phyloP scores from a whole-genome alignment of 2,329 filamentous ascomycete species.

The Monosporascus sp. region DNA sequence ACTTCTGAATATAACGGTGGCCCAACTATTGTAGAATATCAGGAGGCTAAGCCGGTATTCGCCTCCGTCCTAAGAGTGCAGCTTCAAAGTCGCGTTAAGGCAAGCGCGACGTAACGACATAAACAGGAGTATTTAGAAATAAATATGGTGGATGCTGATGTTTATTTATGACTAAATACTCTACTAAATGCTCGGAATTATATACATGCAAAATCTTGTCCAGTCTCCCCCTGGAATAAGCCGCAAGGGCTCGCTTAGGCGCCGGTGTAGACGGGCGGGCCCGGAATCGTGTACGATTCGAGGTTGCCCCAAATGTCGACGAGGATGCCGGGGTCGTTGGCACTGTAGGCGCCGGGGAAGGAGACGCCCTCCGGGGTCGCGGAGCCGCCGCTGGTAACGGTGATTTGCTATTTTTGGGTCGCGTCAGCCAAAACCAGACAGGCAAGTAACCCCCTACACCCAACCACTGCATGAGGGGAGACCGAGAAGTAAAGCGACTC shows the following conservation, averaged over 20 bases:
- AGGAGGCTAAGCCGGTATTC: too few relatives aligned
- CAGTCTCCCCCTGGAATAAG: neutral
- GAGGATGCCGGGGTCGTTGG: slow-evolving; percentile 42
- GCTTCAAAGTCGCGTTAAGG: too few relatives aligned
- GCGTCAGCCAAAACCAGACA: slow-evolving; percentile 3
- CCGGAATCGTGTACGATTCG: slow-evolving; percentile 33
- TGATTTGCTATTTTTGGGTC: slow-evolving; percentile 32
- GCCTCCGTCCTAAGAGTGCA: too few relatives aligned
- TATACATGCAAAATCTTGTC: neutral
- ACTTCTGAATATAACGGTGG: too few relatives aligned
- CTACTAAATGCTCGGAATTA: neutral
- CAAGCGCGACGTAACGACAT: too few relatives aligned
- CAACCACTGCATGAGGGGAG: too few relatives aligned
- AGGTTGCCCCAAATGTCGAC: slow-evolving; percentile 40
- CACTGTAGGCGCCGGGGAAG: slow-evolving; percentile 44
- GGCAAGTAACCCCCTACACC: too few relatives aligned
- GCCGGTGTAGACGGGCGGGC: slow-evolving; percentile 27
- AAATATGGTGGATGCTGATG: neutral
- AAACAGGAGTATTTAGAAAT: too few relatives aligned
- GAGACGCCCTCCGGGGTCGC: slow-evolving; percentile 37
- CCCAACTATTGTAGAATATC: too few relatives aligned
- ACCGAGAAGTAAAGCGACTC: slow-evolving; percentile 2
- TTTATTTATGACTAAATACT: neutral
- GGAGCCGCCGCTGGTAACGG: slow-evolving; percentile 39
- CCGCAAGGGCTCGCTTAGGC: slow-evolving; percentile 1